phyloP scores from a whole-genome alignment of 257 asterid species.

The Solanum chiquidenum region DNA sequence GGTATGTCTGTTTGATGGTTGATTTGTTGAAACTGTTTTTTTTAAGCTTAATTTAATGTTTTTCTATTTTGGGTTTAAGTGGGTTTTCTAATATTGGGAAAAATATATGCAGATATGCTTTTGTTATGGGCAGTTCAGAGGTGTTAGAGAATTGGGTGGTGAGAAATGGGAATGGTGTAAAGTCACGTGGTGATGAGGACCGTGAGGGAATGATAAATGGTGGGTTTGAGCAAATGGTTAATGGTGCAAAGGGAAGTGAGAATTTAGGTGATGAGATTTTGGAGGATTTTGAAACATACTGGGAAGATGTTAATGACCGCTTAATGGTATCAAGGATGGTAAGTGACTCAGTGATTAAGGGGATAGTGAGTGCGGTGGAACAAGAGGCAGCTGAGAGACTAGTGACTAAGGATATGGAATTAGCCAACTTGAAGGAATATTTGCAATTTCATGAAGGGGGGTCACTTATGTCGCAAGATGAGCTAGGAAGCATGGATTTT shows the following conservation, averaged over 20 bases:
- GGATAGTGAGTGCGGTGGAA: slow-evolving; percentile 85
- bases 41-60: not conserved
- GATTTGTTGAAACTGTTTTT: not conserved
- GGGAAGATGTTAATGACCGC: slow-evolving; percentile 62
- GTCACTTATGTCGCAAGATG: not conserved
- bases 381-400: slow-evolving; percentile 68
- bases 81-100: not conserved
- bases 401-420: slow-evolving; percentile 53
- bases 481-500: not conserved
- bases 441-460: slow-evolving; percentile 14
- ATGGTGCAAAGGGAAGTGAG: slow-evolving; percentile 23
- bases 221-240: slow-evolving; percentile 4
- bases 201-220: not conserved
- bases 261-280: slow-evolving; percentile 57
- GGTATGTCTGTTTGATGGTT: not conserved
- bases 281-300: slow-evolving; percentile 61
- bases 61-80: not conserved
- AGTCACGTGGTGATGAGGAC: slow-evolving; percentile 2
- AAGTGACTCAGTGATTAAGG: slow-evolving; percentile 72
- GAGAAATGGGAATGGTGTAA: slow-evolving; percentile 5
- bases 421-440: slow-evolving; percentile 34
- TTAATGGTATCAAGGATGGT: slow-evolving; percentile 76
- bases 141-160: slow-evolving; percentile 10
- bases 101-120: not conserved
- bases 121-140: slow-evolving; percentile 28